Evolutionary conservation across 2,329 filamentous ascomycete species (phyloP).

Genomic region (Colletotrichum trifolii): DNA sequence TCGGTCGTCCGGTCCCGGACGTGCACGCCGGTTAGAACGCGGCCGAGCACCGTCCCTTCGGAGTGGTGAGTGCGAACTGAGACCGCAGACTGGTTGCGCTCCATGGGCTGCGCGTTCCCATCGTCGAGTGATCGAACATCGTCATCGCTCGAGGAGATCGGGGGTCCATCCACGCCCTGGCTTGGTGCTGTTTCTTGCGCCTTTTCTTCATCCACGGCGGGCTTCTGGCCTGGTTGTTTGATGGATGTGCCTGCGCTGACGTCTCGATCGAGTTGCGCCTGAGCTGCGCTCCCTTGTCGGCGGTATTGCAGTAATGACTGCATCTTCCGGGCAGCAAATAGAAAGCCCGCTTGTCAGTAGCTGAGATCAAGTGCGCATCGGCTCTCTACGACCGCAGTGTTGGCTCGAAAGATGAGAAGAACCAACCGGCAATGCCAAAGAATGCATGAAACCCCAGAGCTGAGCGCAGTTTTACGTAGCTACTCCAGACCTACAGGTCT

Average conservation of each 20-base stretch:
- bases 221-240: neutral
- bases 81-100: conserved; percentile 5
- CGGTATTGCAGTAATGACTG: conserved; percentile 25
- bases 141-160: neutral
- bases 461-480: neutral
- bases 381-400: fast-evolving
- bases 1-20: conserved; percentile 41
- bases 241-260: neutral
- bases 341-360: no score
- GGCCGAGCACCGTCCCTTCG: conserved; percentile 41
- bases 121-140: neutral
- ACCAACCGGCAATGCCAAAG: neutral
- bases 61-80: conserved; percentile 16
- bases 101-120: neutral
- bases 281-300: conserved; percentile 21
- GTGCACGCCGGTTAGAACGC: conserved; percentile 45
- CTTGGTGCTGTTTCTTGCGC: neutral
- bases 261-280: conserved; percentile 30
- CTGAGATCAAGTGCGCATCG: neutral
- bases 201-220: neutral
- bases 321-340: neutral
- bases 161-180: neutral
- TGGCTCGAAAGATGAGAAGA: neutral
- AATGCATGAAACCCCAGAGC: neutral
- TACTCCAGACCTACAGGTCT: neutral